Percentiles rank a stretch among this genome's conserved stretches.
These are phyloP conservation scores for Colletotrichum tropicale DNA, from an alignment of 2,329 filamentous ascomycete genomes.

Conservation along the genomic window DNA sequence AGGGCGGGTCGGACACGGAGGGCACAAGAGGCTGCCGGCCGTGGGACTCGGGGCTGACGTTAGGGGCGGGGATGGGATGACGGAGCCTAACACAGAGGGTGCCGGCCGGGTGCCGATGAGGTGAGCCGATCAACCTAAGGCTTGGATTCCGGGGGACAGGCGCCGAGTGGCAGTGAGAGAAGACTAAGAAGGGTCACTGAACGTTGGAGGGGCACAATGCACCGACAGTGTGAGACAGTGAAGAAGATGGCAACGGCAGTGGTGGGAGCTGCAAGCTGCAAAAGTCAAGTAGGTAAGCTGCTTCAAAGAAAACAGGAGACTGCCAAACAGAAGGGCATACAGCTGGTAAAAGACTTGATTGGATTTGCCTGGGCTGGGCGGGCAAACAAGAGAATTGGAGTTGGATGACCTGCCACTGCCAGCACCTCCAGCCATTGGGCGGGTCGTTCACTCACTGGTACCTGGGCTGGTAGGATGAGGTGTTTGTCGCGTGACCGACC, in stretches of 20 bases:
- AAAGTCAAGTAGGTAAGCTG: background rate
- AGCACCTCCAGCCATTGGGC: background rate
- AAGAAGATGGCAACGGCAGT: background rate
- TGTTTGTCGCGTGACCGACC: slow-evolving; percentile 18
- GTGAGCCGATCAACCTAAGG: background rate
- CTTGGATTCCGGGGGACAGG: background rate
- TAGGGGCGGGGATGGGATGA: background rate
- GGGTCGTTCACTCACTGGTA: background rate
- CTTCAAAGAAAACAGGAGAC: background rate
- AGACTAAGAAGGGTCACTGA: background rate
- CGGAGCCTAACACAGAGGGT: background rate
- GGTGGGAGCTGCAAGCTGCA: background rate
- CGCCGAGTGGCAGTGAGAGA: background rate
- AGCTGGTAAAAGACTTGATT: slow-evolving; percentile 2
- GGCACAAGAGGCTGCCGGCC: background rate
- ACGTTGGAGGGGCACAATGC: background rate
- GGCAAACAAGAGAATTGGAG: background rate
- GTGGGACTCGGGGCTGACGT: slow-evolving; percentile 2
- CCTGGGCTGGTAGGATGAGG: background rate
- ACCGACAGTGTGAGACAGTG: background rate
- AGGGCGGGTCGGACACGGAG: background rate
- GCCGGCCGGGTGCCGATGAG: background rate
- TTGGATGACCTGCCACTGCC: background rate
- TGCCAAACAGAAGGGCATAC: background rate
- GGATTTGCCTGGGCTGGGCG: background rate